phyloP scores from a whole-genome alignment of 768 basidiomycete genomes.

The Macrolepiota fuliginosa region DNA sequence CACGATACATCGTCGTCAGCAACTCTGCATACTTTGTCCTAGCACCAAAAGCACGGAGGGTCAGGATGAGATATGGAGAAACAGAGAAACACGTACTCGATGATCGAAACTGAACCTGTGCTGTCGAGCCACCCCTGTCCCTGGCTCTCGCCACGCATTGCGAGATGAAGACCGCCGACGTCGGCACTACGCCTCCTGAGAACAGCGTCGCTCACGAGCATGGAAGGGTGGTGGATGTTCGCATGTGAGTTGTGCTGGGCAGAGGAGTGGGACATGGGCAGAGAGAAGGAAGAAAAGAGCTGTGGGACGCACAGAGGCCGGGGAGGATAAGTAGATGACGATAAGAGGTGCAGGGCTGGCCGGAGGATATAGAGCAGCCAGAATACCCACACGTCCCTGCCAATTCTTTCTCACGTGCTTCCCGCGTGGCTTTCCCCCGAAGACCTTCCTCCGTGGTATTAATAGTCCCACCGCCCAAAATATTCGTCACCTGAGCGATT shows the following conservation, averaged over 20 bases:
- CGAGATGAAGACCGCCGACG: constrained; percentile 83
- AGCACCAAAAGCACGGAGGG: not conserved
- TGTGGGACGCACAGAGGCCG: constrained; percentile 14
- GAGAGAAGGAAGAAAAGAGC: constrained; percentile 12
- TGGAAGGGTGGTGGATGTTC: constrained; percentile 10
- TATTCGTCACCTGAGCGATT: constrained; percentile 31
- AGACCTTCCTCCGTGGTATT: not conserved
- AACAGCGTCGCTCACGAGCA: constrained; percentile 8
- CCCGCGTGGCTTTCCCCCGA: constrained; percentile 35
- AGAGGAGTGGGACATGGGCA: constrained; percentile 4
- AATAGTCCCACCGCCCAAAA: constrained; percentile 13
- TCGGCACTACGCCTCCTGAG: constrained; percentile 72
- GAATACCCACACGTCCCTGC: constrained; percentile 15
- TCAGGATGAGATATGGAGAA: not conserved
- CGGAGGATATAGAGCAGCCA: not conserved
- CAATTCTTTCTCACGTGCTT: constrained; percentile 40
- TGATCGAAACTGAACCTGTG: constrained; percentile 26
- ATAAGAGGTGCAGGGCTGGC: not conserved
- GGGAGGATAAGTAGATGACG: constrained; percentile 16
- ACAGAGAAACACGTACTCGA: constrained; percentile 41
- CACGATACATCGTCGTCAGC: constrained; percentile 79
- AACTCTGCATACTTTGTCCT: constrained; percentile 76
- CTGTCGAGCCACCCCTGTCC: constrained; percentile 72
- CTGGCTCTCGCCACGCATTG: constrained; percentile 56
- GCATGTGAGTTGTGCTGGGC: not conserved